Base-by-base conservation (phyloP, 2,329 filamentous ascomycete species). In the Fusarium sp. region DNA sequence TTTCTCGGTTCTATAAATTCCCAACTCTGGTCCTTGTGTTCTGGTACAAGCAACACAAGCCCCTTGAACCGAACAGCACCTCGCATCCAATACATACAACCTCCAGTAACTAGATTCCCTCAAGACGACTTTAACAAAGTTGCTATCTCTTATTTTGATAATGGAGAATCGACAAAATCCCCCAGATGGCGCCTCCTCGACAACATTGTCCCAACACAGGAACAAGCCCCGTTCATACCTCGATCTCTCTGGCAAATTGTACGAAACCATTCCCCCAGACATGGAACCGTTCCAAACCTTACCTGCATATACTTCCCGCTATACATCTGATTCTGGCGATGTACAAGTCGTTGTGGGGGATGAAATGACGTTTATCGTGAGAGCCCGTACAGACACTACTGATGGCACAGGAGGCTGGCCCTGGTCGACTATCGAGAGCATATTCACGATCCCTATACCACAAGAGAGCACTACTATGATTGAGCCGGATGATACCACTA, bases 111-210 rank as follows among this genome's bases (percentile, higher is more conserved):
- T 2, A 25, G 22, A n/a, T 0, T 27, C 47, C 13, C 25, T 7
- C 5, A 6, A 37, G 34, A 20, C 6, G n/a, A n/a, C n/a, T n/a
- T n/a, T n/a, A n/a, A n/a, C n/a, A n/a, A n/a, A n/a, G n/a, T n/a
- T n/a, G n/a, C n/a, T n/a, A n/a, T n/a, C n/a, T n/a, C n/a, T n/a
- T n/a, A n/a, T n/a, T n/a, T n/a, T n/a, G n/a, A n/a, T n/a, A n/a
- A n/a, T 52, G 49, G 13, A 51, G 6, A 12, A 2, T 9, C 48
- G 27, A n/a, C 22, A 41, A 27, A 9, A 2, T 7, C 13, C 9
- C 3, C 4, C 2, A 1, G 9, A 3, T 7, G 22, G 9, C 6
- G 22, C 6, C 13, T 27, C 49, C 2, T 0, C 49, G 12, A 24
- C 22, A 41, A 7, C 18, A 1, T 1, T n/a, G 20, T 2, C 49